A percentile compares a stretch with the other conserved stretches of the same genome.
Evolutionary conservation across 176 grass and related monocot genomes (phyloP).

Genomic region (Rhipidocladum racemiflorum): DNA sequence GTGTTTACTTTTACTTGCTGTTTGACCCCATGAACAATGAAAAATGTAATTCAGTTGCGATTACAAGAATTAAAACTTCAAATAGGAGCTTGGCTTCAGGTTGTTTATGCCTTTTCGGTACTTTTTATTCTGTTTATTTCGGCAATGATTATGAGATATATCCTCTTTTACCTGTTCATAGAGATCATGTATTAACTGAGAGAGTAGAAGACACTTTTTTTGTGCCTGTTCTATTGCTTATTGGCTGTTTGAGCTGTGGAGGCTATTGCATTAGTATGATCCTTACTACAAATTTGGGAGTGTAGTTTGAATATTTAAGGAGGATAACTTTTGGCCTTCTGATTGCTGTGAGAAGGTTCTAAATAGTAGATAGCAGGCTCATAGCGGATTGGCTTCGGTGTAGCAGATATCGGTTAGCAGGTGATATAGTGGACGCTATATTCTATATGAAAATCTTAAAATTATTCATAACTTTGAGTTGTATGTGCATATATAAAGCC

Average conservation of each 20-base stretch:
- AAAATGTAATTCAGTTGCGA: too few species aligned
- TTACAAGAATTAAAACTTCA: too few species aligned
- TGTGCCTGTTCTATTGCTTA: background rate
- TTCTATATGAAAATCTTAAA: background rate
- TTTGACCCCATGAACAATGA: too few species aligned
- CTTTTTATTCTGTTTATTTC: background rate
- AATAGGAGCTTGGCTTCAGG: too few species aligned
- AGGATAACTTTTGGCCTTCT: background rate
- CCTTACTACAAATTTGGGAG: background rate
- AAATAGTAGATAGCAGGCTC: background rate
- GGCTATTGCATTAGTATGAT: background rate
- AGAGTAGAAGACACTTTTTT: background rate
- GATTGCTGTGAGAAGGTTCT: background rate
- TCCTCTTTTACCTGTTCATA: background rate
- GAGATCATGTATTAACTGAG: slow-evolving; percentile 8
- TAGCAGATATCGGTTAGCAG: background rate
- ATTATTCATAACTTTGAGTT: background rate
- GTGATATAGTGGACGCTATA: background rate
- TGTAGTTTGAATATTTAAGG: background rate
- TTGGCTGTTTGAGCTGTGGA: background rate
- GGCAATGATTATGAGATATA: background rate
- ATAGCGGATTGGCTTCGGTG: background rate
- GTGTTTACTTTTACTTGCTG: too few species aligned
- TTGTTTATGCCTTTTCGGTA: too few species aligned
- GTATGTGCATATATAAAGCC: background rate